These are phyloP conservation scores for Ophiostoma australiae DNA, from an alignment of 2,329 filamentous ascomycete genomes.

Conservation along the genomic window DNA sequence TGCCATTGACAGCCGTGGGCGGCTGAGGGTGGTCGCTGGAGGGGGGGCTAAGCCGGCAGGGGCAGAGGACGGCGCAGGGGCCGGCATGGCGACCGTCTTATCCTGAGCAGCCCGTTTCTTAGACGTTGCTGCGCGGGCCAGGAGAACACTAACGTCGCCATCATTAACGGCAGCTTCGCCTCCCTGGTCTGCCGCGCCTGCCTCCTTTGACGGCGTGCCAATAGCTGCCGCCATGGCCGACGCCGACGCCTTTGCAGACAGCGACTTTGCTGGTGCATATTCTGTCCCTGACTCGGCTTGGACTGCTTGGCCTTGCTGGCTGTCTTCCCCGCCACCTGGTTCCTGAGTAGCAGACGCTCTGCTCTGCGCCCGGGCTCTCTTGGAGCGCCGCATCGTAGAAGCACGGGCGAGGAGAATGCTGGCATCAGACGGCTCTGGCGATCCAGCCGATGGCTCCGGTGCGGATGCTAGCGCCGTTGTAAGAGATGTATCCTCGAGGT, in stretches of 20 bases:
- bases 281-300: not conserved
- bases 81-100: not conserved
- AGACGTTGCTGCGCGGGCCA: constrained; percentile 18
- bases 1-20: constrained; percentile 29
- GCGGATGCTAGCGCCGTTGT: not conserved
- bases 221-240: not conserved
- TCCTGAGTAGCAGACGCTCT: not conserved
- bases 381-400: constrained; percentile 18
- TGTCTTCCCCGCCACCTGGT: not conserved
- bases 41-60: not conserved
- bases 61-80: not conserved
- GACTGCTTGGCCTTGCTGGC: not conserved
- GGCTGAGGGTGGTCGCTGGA: not conserved
- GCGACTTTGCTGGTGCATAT: not conserved
- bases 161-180: not conserved
- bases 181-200: not conserved
- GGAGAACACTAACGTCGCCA: constrained; percentile 20
- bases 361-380: constrained; percentile 3
- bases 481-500: not conserved
- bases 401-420: constrained; percentile 31
- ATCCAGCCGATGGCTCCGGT: not conserved
- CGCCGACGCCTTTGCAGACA: not conserved
- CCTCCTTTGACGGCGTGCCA: not conserved
- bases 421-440: constrained; percentile 26
- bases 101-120: constrained; percentile 9